Percentiles rank a stretch among this genome's conserved stretches.
Evolutionary conservation across 768 basidiomycete species (phyloP).

Genomic region (Asterophora parasitica): DNA sequence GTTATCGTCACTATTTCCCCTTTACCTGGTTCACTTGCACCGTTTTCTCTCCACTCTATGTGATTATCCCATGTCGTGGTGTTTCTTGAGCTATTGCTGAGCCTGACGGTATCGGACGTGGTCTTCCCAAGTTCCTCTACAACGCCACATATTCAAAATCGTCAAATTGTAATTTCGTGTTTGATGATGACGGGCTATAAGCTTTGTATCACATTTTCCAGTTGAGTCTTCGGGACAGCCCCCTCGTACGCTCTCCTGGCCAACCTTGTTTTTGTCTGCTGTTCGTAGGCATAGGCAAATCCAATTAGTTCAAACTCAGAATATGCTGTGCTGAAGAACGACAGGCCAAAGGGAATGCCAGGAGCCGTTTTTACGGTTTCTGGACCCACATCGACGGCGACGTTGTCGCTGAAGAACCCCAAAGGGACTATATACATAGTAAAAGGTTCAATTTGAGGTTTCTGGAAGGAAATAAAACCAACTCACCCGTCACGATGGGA

Average conservation of each 20-base stretch:
- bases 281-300: constrained; percentile 63
- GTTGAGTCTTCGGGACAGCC: constrained; percentile 53
- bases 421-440: constrained; percentile 43
- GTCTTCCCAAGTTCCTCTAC: no score
- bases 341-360: constrained; percentile 56
- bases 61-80: no score
- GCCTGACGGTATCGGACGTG: no score
- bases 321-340: constrained; percentile 59
- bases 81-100: no score
- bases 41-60: no score
- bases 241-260: constrained; percentile 42
- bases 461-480: no score
- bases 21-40: no score
- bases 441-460: not conserved
- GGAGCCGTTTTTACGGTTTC: constrained; percentile 45
- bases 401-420: constrained; percentile 50
- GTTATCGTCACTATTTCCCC: no score
- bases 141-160: no score
- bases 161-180: no score
- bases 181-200: no score
- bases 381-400: constrained; percentile 36
- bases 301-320: constrained; percentile 54
- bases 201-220: constrained; percentile 24
- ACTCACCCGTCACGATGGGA: constrained; percentile 57
- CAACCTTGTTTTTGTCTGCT: constrained; percentile 51